Conservation (phyloP, 345 rosid species). For the Sonneratia caseolaris region DNA sequence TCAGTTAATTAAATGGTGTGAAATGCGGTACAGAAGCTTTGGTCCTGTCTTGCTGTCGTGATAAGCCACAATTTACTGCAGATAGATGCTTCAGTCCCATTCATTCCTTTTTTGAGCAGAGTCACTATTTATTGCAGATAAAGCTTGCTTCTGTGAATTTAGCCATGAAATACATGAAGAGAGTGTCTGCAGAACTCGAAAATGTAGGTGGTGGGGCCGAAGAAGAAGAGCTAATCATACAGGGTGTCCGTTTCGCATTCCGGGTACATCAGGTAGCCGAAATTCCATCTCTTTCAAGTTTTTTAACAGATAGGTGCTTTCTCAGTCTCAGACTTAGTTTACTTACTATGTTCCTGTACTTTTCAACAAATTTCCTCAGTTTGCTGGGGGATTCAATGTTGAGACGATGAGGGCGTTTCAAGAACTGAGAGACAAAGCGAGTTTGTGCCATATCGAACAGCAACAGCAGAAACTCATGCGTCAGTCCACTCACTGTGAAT, state of each 20-base stretch:
- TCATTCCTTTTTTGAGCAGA: not conserved
- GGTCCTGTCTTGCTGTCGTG: not conserved
- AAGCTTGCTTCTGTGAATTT: slow-evolving; percentile 80
- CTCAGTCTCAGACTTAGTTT: not conserved
- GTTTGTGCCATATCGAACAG: slow-evolving; percentile 62
- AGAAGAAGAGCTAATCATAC: slow-evolving; percentile 89
- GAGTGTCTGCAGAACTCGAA: slow-evolving; percentile 91
- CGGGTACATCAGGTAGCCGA: slow-evolving; percentile 89
- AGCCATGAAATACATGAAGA: slow-evolving; percentile 92
- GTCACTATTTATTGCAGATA: slow-evolving; percentile 34
- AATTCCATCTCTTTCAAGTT: not conserved
- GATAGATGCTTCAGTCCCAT: not conserved
- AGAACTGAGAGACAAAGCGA: slow-evolving; percentile 86
- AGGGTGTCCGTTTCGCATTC: slow-evolving; percentile 91
- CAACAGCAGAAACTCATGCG: slow-evolving; percentile 38
- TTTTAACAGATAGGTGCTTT: too few relatives aligned
- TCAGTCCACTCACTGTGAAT: slow-evolving; percentile 39
- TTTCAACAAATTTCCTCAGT: slow-evolving; percentile 26
- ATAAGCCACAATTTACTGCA: too few relatives aligned
- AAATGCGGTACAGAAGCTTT: not conserved
- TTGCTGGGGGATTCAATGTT: slow-evolving; percentile 90
- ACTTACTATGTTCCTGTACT: not conserved
- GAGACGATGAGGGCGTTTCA: slow-evolving; percentile 94
- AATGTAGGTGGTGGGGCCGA: slow-evolving; percentile 53
- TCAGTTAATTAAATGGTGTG: not conserved